Evolutionary conservation across 306 rosid genomes (phyloP).

Genomic region (Erythrophleum fordii): DNA sequence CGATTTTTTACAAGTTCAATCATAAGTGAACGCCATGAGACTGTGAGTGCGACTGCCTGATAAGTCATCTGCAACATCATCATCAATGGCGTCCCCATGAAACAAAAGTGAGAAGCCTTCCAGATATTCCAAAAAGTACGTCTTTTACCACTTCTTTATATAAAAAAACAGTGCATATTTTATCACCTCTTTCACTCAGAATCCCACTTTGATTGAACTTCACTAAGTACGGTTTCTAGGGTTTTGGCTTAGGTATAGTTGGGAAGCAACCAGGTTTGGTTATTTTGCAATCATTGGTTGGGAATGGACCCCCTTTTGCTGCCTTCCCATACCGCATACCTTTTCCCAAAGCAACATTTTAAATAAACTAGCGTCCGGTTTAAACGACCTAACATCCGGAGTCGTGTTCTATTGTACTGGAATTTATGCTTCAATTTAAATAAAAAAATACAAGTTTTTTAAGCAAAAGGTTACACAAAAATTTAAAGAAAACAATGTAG

Average conservation of each 20-base stretch:
- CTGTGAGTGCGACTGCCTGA: conserved; percentile 42
- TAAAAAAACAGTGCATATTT: not conserved
- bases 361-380: no score
- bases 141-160: not conserved
- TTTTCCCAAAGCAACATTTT: no score
- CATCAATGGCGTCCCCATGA: conserved; percentile 23
- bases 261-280: conserved; percentile 26
- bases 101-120: not conserved
- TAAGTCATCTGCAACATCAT: conserved; percentile 46
- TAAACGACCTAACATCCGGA: no score
- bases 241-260: conserved; percentile 15
- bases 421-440: no score
- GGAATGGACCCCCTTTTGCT: not conserved
- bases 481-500: no score
- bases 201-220: conserved; percentile 29
- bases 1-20: conserved; percentile 31
- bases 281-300: conserved; percentile 29
- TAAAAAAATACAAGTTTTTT: no score
- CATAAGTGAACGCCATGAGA: conserved; percentile 1
- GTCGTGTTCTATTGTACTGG: no score
- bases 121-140: conserved; percentile 13
- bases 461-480: no score
- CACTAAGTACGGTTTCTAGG: not conserved
- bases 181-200: not conserved
- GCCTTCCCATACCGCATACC: no score